Conservation (phyloP, 2,329 filamentous ascomycete genomes). For the Anisogramma anomala region DNA sequence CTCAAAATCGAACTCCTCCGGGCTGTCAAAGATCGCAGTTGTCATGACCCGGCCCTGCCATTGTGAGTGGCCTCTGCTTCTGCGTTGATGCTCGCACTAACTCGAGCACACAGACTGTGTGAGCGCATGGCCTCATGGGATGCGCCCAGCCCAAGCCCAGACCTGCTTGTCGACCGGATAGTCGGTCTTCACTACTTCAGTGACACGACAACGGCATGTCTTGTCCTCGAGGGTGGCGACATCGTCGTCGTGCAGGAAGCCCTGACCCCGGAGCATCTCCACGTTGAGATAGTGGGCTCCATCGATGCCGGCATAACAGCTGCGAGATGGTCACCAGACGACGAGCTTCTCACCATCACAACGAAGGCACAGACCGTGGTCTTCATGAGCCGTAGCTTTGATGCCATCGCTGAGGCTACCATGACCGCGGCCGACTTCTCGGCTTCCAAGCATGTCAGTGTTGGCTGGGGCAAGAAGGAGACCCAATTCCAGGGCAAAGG, state of each 20-base stretch:
- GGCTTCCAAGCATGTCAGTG: conserved; percentile 85
- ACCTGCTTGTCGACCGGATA: conserved; percentile 63
- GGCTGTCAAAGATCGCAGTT: conserved; percentile 31
- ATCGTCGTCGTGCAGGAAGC: conserved; percentile 71
- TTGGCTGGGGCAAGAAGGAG: conserved; percentile 97
- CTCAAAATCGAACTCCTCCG: conserved; percentile 61
- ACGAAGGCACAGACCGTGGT: conserved; percentile 70
- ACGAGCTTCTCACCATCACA: conserved; percentile 75
- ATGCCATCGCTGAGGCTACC: conserved; percentile 63
- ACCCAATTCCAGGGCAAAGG: conserved; percentile 94
- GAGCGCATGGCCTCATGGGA: conserved; percentile 71
- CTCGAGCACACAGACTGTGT: conserved; percentile 19
- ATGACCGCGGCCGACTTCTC: conserved; percentile 69
- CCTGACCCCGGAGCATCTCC: conserved; percentile 47
- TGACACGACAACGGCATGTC: conserved; percentile 63
- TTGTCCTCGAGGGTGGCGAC: conserved; percentile 83
- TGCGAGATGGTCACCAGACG: conserved; percentile 88
- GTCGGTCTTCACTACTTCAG: conserved; percentile 75
- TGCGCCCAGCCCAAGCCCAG: conserved; percentile 66
- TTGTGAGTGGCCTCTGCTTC: conserved; percentile 25
- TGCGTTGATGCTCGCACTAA: background rate
- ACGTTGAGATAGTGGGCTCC: conserved; percentile 90
- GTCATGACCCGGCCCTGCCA: conserved; percentile 9
- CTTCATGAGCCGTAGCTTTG: conserved; percentile 88
- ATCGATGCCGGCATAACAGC: conserved; percentile 86